Evolutionary conservation across 2,329 filamentous ascomycete genomes (phyloP).

Genomic region (Colletotrichum nymphaeae): DNA sequence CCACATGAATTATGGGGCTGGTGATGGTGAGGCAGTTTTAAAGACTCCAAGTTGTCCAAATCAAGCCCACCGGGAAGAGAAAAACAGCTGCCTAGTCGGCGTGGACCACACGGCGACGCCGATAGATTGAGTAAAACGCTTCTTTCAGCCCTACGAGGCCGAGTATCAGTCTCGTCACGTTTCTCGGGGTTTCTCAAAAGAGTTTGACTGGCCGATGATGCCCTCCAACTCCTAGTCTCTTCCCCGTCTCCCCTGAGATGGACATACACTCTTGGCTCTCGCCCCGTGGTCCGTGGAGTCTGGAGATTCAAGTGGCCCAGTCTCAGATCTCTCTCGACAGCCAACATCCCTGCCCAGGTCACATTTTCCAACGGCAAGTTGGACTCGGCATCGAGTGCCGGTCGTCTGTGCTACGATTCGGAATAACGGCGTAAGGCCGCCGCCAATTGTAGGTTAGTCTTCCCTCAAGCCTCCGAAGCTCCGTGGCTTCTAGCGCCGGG

Average conservation of each 20-base stretch:
- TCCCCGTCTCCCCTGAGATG: neutral
- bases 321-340: neutral
- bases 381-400: neutral
- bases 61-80: neutral
- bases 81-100: neutral
- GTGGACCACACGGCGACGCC: slow-evolving; percentile 8
- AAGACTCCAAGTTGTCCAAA: neutral
- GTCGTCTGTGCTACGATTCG: neutral
- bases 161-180: neutral
- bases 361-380: neutral
- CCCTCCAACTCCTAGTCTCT: too few relatives aligned
- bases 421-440: neutral
- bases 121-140: neutral
- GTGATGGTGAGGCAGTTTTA: neutral
- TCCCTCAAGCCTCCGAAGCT: neutral
- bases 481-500: neutral
- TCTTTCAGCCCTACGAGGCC: slow-evolving; percentile 14
- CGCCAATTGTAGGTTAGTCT: neutral
- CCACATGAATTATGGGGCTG: neutral
- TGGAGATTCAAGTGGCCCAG: neutral
- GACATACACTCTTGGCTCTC: neutral
- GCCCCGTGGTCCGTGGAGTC: neutral
- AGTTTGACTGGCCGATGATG: neutral
- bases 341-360: neutral
- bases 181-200: neutral